Evolutionary conservation across 345 rosid species (phyloP).

Genomic region (Syzygium aromaticum): DNA sequence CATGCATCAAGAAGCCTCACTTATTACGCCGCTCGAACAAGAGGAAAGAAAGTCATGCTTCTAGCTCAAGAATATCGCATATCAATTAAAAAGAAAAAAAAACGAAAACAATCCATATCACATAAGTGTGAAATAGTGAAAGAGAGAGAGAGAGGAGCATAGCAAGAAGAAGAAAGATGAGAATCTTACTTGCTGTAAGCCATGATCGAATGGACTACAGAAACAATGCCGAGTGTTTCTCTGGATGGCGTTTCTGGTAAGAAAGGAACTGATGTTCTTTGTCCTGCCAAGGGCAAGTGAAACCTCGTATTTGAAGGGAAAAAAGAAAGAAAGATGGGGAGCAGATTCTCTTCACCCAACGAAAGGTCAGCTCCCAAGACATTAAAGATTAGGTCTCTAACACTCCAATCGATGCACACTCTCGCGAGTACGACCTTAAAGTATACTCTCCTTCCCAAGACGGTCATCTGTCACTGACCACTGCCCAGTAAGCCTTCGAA

Average conservation of each 20-base stretch:
- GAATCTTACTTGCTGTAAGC: not conserved
- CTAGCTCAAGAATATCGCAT: not conserved
- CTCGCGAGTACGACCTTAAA: not conserved
- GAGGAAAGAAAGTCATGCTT: not conserved
- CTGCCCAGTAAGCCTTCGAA: not conserved
- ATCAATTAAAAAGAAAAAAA: not conserved
- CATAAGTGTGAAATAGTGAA: not conserved
- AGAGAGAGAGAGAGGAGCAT: not conserved
- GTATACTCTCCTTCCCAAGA: not conserved
- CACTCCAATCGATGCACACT: not conserved
- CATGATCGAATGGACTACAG: not conserved
- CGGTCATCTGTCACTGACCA: not conserved
- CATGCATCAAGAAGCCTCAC: not conserved
- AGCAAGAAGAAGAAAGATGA: not conserved
- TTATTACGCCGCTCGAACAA: not conserved
- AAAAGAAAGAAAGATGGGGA: not conserved
- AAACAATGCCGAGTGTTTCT: not conserved
- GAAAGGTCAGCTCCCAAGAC: not conserved
- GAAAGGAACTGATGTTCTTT: not conserved
- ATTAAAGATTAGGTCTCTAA: not conserved
- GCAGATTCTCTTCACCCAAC: not conserved
- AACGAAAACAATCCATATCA: fast-evolving
- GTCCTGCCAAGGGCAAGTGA: not conserved
- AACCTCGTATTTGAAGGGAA: not conserved
- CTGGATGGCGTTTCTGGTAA: not conserved